Percentiles rank a stretch among this genome's conserved stretches.
Evolutionary conservation across 2,329 filamentous ascomycete species (phyloP).

Genomic region (Monilinia fructicola): DNA sequence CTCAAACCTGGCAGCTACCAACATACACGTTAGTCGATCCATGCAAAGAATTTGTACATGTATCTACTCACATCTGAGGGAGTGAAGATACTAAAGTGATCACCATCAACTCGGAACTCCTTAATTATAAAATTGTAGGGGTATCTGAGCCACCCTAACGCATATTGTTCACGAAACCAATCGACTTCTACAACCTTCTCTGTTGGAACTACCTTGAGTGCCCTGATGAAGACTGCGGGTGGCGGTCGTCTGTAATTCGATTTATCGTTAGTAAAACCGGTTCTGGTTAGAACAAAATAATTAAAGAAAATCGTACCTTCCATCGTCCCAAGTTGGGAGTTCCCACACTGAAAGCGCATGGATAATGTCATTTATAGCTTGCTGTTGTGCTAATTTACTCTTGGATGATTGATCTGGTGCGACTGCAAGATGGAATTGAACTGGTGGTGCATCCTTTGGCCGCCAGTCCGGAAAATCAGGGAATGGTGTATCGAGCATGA

Average conservation of each 20-base stretch:
- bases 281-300: background rate
- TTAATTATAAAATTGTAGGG: slow-evolving; percentile 15
- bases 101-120: slow-evolving; percentile 17
- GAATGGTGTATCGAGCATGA: slow-evolving; percentile 11
- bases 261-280: background rate
- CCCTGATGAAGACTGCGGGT: slow-evolving; percentile 16
- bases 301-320: background rate
- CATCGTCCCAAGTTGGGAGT: slow-evolving; percentile 14
- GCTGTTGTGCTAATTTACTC: slow-evolving; percentile 11
- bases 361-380: slow-evolving; percentile 18
- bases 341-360: slow-evolving; percentile 15
- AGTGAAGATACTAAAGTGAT: slow-evolving; percentile 22
- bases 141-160: slow-evolving; percentile 18
- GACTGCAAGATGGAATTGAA: slow-evolving; percentile 10
- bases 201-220: slow-evolving; percentile 1
- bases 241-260: slow-evolving; percentile 5
- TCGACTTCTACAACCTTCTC: slow-evolving; percentile 21
- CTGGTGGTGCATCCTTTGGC: slow-evolving; percentile 13
- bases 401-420: slow-evolving; percentile 5
- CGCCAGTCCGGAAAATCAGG: slow-evolving; percentile 20
- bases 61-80: slow-evolving; percentile 7
- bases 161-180: slow-evolving; percentile 17
- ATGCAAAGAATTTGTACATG: background rate
- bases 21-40: background rate
- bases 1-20: slow-evolving; percentile 7